Conservation (phyloP, 768 basidiomycete genomes). For the Omphalotus guepiniiformis region DNA sequence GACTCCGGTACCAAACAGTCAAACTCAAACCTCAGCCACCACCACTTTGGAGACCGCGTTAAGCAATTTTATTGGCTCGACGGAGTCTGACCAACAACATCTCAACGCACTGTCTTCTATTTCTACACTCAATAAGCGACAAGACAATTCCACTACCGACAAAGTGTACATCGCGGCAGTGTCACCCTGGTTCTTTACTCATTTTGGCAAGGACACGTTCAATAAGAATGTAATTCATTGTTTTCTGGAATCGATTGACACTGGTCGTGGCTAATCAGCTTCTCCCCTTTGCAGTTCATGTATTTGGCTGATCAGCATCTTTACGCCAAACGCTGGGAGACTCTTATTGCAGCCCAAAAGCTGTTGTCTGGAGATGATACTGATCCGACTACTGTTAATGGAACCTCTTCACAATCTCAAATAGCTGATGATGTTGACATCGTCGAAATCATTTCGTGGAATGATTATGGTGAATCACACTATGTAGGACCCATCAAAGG, state of each 20-base stretch:
- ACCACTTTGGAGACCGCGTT: slow-evolving; percentile 22
- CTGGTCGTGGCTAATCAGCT: not conserved
- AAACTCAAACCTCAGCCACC: slow-evolving; percentile 12
- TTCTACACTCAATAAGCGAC: slow-evolving; percentile 7
- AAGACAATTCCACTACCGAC: slow-evolving; percentile 16
- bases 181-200: slow-evolving; percentile 79
- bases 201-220: slow-evolving; percentile 61
- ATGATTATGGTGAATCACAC: slow-evolving; percentile 75
- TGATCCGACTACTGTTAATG: not conserved
- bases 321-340: slow-evolving; percentile 65
- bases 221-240: slow-evolving; percentile 63
- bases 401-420: not conserved
- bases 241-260: slow-evolving; percentile 4
- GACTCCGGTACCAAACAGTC: not conserved
- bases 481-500: slow-evolving; percentile 80
- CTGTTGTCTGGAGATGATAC: not conserved
- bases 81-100: slow-evolving; percentile 52
- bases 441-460: slow-evolving; percentile 62
- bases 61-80: slow-evolving; percentile 41
- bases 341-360: slow-evolving; percentile 48
- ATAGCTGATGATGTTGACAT: slow-evolving; percentile 46
- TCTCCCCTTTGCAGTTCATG: slow-evolving; percentile 41
- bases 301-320: slow-evolving; percentile 67
- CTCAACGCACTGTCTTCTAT: slow-evolving; percentile 37
- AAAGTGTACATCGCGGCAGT: slow-evolving; percentile 46